Percentiles rank a stretch among this genome's conserved stretches.
Conservation (phyloP, 495 filamentous ascomycete genomes). For the Saxispiralis lemnorum region DNA sequence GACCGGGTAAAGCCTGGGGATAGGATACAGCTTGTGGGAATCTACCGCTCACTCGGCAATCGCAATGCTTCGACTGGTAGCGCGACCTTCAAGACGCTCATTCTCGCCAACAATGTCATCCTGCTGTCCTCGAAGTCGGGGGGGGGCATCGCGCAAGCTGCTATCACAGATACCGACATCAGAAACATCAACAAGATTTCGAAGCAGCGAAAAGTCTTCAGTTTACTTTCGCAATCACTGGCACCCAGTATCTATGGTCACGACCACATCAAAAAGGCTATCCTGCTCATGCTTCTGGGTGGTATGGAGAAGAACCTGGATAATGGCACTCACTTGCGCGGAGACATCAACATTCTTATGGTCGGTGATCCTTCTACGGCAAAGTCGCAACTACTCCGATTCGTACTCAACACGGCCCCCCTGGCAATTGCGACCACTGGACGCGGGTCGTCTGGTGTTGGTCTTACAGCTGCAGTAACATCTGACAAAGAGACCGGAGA, state of each 20-base stretch:
- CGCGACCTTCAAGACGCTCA: conserved; percentile 78
- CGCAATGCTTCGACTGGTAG: conserved; percentile 73
- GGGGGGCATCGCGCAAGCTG: conserved; percentile 78
- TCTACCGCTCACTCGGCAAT: conserved; percentile 85
- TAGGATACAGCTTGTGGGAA: conserved; percentile 85
- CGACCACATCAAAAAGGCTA: conserved; percentile 96
- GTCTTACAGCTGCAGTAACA: conserved; percentile 93
- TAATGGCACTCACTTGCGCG: conserved; percentile 92
- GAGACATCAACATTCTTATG: conserved; percentile 99
- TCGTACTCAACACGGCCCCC: conserved; percentile 93
- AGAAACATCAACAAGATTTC: conserved; percentile 95
- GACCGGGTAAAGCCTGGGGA: conserved; percentile 91
- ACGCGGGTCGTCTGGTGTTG: conserved; percentile 90
- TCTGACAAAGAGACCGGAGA: conserved; percentile 96
- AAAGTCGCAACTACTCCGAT: conserved; percentile 92
- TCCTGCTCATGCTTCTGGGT: conserved; percentile 89
- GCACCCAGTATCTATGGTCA: conserved; percentile 97
- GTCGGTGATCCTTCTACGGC: conserved; percentile 97
- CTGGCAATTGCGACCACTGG: conserved; percentile 95
- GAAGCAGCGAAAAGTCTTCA: conserved; percentile 89
- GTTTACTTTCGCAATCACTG: conserved; percentile 82
- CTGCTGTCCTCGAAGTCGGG: conserved; percentile 90
- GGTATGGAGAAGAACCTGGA: conserved; percentile 98
- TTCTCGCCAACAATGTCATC: conserved; percentile 90
- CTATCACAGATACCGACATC: conserved; percentile 94